These are phyloP conservation scores for Micractinium conductrix DNA, from an alignment of 139 green algal species.

Conservation along the genomic window DNA sequence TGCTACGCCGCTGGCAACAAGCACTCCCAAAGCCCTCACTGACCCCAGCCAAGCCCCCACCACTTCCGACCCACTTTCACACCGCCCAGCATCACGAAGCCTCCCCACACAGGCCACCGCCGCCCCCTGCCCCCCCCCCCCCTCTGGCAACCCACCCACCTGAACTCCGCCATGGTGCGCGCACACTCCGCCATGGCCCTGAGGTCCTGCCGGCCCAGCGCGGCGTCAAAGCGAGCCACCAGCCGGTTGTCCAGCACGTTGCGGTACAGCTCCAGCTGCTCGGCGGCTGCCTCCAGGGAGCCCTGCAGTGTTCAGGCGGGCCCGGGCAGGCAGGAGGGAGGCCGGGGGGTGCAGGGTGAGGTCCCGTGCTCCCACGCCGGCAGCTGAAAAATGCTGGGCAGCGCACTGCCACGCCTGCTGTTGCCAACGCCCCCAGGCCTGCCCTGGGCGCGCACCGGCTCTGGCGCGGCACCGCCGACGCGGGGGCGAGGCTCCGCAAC, in stretches of 20 bases:
- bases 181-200: constrained; percentile 67
- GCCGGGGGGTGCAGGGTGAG: not conserved
- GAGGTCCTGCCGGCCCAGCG: constrained; percentile 48
- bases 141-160: too few species aligned
- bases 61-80: too few species aligned
- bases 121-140: too few species aligned
- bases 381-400: not conserved
- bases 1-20: too few species aligned
- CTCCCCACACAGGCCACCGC: too few species aligned
- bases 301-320: not conserved
- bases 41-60: too few species aligned
- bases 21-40: too few species aligned
- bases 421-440: not conserved
- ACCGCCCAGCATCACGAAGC: too few species aligned
- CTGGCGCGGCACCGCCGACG: not conserved
- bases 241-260: constrained; percentile 70
- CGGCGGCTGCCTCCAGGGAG: constrained; percentile 28
- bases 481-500: not conserved
- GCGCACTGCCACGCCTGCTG: not conserved
- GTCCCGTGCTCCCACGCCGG: not conserved
- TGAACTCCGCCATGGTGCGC: constrained; percentile 68
- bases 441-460: not conserved
- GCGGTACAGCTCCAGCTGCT: constrained; percentile 68
- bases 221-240: constrained; percentile 70
- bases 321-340: not conserved